Conservation (phyloP, 345 rosid species). For the Pistacia vera region DNA sequence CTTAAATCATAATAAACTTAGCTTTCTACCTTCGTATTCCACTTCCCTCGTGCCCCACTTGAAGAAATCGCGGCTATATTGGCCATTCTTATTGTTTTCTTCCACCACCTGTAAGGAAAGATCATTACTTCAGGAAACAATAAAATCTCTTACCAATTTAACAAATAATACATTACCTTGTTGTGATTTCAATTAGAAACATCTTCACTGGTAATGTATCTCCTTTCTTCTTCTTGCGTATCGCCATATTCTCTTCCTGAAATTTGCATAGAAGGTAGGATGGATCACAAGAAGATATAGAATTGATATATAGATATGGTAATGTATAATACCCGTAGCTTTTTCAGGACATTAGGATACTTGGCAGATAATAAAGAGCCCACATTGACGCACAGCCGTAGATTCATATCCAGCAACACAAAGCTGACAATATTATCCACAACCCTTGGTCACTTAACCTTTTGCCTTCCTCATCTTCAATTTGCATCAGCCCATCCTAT, state of each 20-base stretch:
- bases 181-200: constrained; percentile 39
- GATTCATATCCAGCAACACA: constrained; percentile 36
- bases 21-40: constrained; percentile 29
- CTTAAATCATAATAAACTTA: too few relatives aligned
- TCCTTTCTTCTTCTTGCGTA: constrained; percentile 28
- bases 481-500: constrained; percentile 42
- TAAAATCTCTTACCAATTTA: too few relatives aligned
- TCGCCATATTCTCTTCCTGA: constrained; percentile 42
- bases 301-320: neutral
- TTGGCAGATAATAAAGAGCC: constrained; percentile 45
- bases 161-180: constrained; percentile 16
- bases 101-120: constrained; percentile 35
- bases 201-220: constrained; percentile 38
- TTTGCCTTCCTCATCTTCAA: constrained; percentile 39
- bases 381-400: constrained; percentile 36
- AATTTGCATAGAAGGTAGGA: neutral
- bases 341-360: constrained; percentile 29
- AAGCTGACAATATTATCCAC: constrained; percentile 38
- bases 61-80: constrained; percentile 24
- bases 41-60: constrained; percentile 30
- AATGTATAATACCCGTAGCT: constrained; percentile 21
- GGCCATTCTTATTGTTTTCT: constrained; percentile 45
- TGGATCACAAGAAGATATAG: neutral
- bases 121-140: neutral
- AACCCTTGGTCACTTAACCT: constrained; percentile 38